Evolutionary conservation across 2,329 filamentous ascomycete genomes (phyloP), one percentile per base, ranked within the genome.

Genomic region (Fusarium subtropicale): DNA sequence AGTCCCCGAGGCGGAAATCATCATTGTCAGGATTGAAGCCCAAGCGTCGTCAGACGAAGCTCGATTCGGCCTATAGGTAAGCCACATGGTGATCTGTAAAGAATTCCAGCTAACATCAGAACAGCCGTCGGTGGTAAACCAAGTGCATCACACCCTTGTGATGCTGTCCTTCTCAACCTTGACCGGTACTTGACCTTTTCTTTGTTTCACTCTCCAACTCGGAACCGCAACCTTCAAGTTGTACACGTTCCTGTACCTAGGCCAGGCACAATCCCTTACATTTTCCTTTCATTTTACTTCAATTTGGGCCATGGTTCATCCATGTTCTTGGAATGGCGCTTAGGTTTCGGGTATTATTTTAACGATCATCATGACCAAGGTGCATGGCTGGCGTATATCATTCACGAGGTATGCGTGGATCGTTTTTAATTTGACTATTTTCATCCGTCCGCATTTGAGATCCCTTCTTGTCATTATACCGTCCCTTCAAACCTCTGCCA

Each of bases 21-120:
- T 66, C 68, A 12, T 69, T 73, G 38, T 60, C 60, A 18, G 65
- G 69, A 13, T 46, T 69, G 5, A 77, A 74, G 45, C 71, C 72
- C 12, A 77, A 76, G 50, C 78, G 77, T 39, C 79, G 79, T 28
- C 76, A 76, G 45, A 71, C 68, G 5, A 79, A 78, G 42, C 74
- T 79, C 26, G 77, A 81, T 69, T 79, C 79, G 18, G 79, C 79
- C 8, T 81, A 80, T 44, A 79, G 79, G 79, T 80, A 72, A 69
- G 73, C 54, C 30, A 42, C 15, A 22, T 20, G 8, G 20, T 28
- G 9, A 11, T 3, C 5, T 20, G 22, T 30, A 24, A 10, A 30
- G 28, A 9, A 22, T 13, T n/a, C 22, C 41, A 61, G 48, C 69
- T 75, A 61, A 75, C 34, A 18, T 18, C 44, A 7, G 20, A 45